Percentiles rank a stretch among this genome's conserved stretches.
Evolutionary conservation across 139 green algal genomes (phyloP).

Genomic region (Marvania coccoides): DNA sequence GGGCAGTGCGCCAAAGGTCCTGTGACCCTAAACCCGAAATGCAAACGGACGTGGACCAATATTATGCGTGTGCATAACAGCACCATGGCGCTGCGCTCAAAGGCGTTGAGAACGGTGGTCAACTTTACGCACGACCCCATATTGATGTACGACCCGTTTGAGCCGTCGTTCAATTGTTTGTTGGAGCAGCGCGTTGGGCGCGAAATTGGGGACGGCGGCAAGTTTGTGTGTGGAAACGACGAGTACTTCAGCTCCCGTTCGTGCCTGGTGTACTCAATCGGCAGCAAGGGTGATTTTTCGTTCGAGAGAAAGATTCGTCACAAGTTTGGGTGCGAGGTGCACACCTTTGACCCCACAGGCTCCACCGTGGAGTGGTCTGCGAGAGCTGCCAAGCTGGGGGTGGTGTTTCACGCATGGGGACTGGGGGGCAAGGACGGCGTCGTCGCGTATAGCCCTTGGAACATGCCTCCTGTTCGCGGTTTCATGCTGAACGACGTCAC

Average conservation of each 20-base stretch:
- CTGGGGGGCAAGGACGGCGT: neutral
- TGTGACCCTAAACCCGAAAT: no score
- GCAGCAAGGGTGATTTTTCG: conserved; percentile 3
- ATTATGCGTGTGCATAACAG: no score
- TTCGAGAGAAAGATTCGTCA: conserved; percentile 4
- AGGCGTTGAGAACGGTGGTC: no score
- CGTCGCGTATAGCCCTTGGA: neutral
- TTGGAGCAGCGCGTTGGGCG: neutral
- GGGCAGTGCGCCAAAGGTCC: no score
- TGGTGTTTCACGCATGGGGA: neutral
- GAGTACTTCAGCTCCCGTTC: neutral
- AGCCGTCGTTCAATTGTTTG: neutral
- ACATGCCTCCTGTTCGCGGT: neutral
- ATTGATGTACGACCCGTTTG: neutral
- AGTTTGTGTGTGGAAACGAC: conserved; percentile 9
- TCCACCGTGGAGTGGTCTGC: neutral
- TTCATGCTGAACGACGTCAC: neutral
- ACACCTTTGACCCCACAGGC: conserved; percentile 18
- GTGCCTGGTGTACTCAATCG: conserved; percentile 2
- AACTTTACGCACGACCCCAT: no score
- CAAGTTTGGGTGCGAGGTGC: neutral
- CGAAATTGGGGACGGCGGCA: conserved; percentile 13
- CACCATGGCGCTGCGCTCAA: no score
- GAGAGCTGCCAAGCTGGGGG: neutral
- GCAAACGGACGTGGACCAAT: no score